phyloP scores from a whole-genome alignment of 1,139 yeast species.

The Lodderomyces parapsilosis region DNA sequence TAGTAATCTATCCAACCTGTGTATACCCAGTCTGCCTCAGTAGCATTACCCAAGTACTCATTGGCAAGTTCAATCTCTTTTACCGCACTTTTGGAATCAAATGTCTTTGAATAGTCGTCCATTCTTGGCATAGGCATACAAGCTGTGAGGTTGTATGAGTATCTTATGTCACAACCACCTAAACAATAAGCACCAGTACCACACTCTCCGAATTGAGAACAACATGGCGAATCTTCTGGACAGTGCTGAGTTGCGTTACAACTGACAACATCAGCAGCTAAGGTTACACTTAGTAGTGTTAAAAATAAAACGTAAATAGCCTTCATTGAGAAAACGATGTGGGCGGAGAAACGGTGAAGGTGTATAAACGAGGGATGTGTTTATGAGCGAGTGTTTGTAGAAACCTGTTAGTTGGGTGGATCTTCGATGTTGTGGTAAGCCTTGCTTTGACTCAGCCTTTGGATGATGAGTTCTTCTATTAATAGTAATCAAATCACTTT shows the following conservation, averaged over 20 bases:
- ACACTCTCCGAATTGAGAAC: constrained; percentile 82
- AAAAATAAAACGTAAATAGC: constrained; percentile 10
- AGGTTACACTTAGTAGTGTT: constrained; percentile 11
- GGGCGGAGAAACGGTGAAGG: too few species aligned
- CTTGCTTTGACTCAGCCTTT: neutral
- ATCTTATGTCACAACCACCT: constrained; percentile 77
- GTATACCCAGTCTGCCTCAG: constrained; percentile 70
- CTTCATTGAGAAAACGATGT: constrained; percentile 10
- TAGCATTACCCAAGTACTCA: constrained; percentile 67
- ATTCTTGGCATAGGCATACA: constrained; percentile 65
- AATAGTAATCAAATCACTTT: too few species aligned
- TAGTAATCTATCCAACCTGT: constrained; percentile 61
- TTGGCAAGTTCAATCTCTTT: constrained; percentile 30
- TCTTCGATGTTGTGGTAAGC: too few species aligned
- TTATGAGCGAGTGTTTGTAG: too few species aligned
- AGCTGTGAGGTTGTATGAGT: constrained; percentile 58
- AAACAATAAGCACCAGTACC: constrained; percentile 80
- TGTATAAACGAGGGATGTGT: too few species aligned
- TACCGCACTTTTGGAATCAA: constrained; percentile 29
- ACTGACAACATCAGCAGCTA: constrained; percentile 19
- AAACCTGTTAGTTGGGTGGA: too few species aligned
- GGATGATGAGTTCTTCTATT: neutral
- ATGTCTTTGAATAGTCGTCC: constrained; percentile 33
- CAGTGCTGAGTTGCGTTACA: constrained; percentile 57
- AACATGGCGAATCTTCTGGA: constrained; percentile 75